Evolutionary conservation across 2,329 filamentous ascomycete species (phyloP), one percentile per base, ranked within the genome.

Genomic region (Penicillium sp.): DNA sequence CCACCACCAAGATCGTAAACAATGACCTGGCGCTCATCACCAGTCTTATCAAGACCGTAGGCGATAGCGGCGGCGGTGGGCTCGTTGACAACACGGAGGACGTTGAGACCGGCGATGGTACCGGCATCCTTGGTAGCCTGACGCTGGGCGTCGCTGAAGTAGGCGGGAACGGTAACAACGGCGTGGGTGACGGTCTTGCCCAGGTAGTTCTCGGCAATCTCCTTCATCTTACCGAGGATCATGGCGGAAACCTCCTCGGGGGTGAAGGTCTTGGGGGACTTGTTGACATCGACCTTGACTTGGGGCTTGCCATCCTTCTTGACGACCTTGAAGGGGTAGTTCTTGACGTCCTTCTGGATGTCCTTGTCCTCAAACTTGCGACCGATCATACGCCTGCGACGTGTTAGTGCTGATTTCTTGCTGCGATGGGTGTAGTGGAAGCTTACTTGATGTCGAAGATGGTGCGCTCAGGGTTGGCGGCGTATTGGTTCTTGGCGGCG

Each of bases 61-160:
- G 92, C 92, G 74, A 96, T 91, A 78, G 92, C 92, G 74, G 92
- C 92, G 73, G 92, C 92, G 70, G 92, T 96, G 70, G 92, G 92
- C 79, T 96, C 92, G 83, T 96, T 96, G 74, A 96, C 91, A 64
- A 97, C 92, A 81, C 92, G 92, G 74, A 96, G 89, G 70, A 96
- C 90, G 76, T 95, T 96, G 61, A 97, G 86, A 74, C 92, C 92
- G 72, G 92, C 91, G 72, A 97, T 96, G 63, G 82, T 83, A 76
- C 92, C 92, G 69, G 92, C 92, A 74, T 96, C 92, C 86, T 96
- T 96, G 79, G 92, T 96, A 60, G 92, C 92, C 80, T 96, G 92
- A 80, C 92, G 86, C 84, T 97, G 92, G 80, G 92, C 92, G 82
- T 96, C 92, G 81, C 96, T 96, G 89, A 97, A 97, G 83, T 96